phyloP scores from a whole-genome alignment of 768 basidiomycete genomes.

The Hirschioporus abietinus region DNA sequence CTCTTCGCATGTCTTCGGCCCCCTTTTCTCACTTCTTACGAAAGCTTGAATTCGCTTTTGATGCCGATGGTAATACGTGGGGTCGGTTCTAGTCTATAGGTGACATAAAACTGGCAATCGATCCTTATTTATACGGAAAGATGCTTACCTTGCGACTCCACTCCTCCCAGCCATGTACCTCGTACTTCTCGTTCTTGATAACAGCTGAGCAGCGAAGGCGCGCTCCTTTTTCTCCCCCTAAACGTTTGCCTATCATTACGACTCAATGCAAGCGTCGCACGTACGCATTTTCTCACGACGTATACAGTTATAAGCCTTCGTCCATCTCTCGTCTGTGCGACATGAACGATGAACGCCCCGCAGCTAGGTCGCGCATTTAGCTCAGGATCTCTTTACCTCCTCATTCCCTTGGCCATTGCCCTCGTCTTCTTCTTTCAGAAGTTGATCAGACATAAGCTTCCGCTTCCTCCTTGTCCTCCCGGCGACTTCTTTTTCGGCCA shows the following conservation, averaged over 20 bases:
- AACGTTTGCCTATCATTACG: not conserved
- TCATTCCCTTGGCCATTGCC: not conserved
- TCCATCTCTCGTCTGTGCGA: too few species aligned
- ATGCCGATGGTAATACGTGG: too few species aligned
- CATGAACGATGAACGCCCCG: not conserved
- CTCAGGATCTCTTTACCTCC: not conserved
- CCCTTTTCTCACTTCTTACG: too few species aligned
- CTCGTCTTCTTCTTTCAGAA: not conserved
- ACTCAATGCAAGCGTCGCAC: not conserved
- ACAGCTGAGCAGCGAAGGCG: not conserved
- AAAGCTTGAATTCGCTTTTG: too few species aligned
- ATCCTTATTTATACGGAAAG: not conserved
- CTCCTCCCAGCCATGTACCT: not conserved
- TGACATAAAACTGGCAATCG: too few species aligned
- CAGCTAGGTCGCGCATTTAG: not conserved
- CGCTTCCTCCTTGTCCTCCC: conserved; percentile 40
- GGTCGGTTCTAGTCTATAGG: too few species aligned
- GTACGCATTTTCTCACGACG: not conserved
- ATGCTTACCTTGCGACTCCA: not conserved
- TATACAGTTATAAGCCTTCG: not conserved
- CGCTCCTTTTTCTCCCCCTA: not conserved
- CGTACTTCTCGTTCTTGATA: not conserved
- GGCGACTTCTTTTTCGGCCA: conserved; percentile 51
- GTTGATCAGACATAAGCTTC: not conserved
- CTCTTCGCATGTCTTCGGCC: too few species aligned